These are phyloP conservation scores for Castanea mollissima DNA, from an alignment of 306 rosid genomes.

Conservation along the genomic window DNA sequence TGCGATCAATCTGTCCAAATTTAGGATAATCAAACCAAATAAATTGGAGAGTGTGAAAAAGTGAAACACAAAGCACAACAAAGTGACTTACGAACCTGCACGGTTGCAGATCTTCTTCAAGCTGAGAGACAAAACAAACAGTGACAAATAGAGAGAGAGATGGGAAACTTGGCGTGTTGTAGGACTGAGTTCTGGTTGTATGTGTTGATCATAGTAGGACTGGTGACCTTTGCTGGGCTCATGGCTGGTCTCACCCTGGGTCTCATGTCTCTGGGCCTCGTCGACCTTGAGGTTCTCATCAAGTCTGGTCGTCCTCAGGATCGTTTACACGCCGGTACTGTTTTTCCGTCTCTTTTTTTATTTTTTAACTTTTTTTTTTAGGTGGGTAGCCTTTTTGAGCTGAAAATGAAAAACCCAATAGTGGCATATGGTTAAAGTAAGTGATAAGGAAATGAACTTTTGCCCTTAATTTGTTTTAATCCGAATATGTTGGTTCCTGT, in stretches of 20 bases:
- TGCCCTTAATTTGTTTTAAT: not conserved
- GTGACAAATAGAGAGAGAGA: conserved; percentile 17
- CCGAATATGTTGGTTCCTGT: not conserved
- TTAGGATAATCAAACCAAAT: not conserved
- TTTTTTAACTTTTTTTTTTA: not conserved
- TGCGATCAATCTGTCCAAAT: not conserved
- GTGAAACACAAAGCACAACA: not conserved
- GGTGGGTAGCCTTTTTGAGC: not conserved
- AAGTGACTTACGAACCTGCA: not conserved
- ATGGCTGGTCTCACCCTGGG: conserved; percentile 99
- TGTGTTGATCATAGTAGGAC: conserved; percentile 47
- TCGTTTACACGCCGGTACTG: conserved; percentile 69
- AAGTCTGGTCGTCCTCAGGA: conserved; percentile 96
- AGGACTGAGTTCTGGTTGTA: conserved; percentile 55
- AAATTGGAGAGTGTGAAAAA: not conserved
- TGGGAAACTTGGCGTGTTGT: conserved; percentile 72
- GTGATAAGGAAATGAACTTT: not conserved
- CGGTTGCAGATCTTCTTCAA: not conserved
- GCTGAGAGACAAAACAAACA: not conserved
- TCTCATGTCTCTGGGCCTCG: conserved; percentile 94
- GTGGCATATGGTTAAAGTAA: not conserved
- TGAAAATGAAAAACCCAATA: not conserved
- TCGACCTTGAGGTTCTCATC: conserved; percentile 96
- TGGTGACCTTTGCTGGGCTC: conserved; percentile 83
- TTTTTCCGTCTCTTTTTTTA: not conserved